These are phyloP conservation scores for Coemansia sp. DNA, from an alignment of 192 early-diverging fungal species.

Conservation along the genomic window DNA sequence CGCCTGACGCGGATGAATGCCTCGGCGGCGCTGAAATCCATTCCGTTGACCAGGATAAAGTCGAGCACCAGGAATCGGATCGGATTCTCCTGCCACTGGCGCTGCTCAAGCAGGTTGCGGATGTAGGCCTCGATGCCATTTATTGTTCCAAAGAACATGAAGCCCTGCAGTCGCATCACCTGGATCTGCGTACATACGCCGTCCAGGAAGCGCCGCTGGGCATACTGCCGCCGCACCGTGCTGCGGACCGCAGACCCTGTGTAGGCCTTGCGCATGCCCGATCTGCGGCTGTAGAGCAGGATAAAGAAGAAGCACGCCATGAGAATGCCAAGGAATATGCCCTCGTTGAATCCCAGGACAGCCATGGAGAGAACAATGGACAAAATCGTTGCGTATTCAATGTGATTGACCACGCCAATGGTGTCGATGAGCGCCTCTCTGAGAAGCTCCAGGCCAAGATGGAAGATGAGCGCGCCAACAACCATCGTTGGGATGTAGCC, in stretches of 20 bases:
- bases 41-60: conserved; percentile 78
- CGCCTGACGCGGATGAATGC: conserved; percentile 85
- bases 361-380: conserved; percentile 88
- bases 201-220: conserved; percentile 85
- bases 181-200: conserved; percentile 83
- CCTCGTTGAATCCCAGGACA: conserved; percentile 92
- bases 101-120: conserved; percentile 61
- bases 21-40: conserved; percentile 91
- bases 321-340: conserved; percentile 90
- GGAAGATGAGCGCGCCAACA: conserved; percentile 94
- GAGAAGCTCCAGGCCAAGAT: conserved; percentile 90
- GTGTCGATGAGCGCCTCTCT: conserved; percentile 92
- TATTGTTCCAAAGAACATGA: conserved; percentile 97
- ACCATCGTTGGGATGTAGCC: conserved; percentile 93
- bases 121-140: conserved; percentile 77
- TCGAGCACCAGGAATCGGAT: conserved; percentile 90
- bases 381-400: conserved; percentile 90
- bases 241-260: conserved; percentile 72
- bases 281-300: conserved; percentile 66
- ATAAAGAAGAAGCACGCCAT: conserved; percentile 96
- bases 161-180: conserved; percentile 88
- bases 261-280: conserved; percentile 65
- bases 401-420: conserved; percentile 73
- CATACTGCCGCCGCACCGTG: conserved; percentile 84
- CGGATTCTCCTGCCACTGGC: conserved; percentile 66